Evolutionary conservation across 495 filamentous ascomycete species (phyloP).

Genomic region (Hyaloscypha hepaticicola): DNA sequence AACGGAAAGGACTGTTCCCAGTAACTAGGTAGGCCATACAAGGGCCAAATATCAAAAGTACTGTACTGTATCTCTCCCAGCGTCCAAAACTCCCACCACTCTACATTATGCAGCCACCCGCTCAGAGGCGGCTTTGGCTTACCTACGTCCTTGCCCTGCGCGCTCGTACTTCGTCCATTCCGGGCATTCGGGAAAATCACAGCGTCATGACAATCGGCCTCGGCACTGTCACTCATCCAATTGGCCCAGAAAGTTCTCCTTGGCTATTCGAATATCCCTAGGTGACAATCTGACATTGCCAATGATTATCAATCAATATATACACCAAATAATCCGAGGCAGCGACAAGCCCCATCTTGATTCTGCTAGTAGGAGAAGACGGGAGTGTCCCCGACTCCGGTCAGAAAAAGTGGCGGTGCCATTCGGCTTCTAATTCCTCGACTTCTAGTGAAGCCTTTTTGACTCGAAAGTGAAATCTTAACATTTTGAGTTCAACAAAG

Average conservation of each 20-base stretch:
- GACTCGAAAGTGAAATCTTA: too few relatives aligned
- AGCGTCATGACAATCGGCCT: not conserved
- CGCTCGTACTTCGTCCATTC: not conserved
- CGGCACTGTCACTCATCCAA: not conserved
- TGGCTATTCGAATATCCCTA: not conserved
- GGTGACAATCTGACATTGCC: not conserved
- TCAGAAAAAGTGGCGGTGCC: not conserved
- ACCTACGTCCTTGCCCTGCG: too few relatives aligned
- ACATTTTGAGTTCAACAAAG: too few relatives aligned
- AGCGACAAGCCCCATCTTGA: not conserved
- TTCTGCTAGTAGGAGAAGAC: not conserved
- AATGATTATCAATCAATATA: not conserved
- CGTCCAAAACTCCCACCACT: not conserved
- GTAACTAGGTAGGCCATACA: too few relatives aligned
- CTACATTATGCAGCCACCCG: slow-evolving; percentile 5
- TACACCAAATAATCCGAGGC: not conserved
- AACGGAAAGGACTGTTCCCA: not conserved
- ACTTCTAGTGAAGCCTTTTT: not conserved
- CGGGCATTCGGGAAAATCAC: not conserved
- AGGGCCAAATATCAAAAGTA: not conserved
- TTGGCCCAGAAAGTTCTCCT: not conserved
- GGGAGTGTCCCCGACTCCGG: not conserved
- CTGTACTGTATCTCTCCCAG: not conserved
- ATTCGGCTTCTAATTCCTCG: not conserved
- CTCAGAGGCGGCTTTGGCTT: not conserved